Conservation (phyloP, 306 rosid species). For the Arachis stenosperma region DNA sequence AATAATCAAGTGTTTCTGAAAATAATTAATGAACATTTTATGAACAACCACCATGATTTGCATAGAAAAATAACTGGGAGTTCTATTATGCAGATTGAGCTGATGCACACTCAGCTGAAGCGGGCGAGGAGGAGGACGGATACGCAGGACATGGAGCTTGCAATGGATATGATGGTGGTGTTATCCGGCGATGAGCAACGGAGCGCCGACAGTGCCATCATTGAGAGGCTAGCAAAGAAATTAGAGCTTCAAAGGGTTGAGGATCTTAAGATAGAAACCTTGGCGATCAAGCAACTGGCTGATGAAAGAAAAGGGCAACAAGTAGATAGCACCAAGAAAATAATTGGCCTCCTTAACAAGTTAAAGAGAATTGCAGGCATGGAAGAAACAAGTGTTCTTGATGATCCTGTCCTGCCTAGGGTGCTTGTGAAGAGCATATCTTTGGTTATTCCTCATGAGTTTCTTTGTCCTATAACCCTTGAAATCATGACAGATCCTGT, state of each 20-base stretch:
- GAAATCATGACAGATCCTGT: slow-evolving; percentile 96
- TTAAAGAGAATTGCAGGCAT: slow-evolving; percentile 65
- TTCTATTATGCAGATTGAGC: slow-evolving; percentile 69
- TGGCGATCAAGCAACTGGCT: slow-evolving; percentile 60
- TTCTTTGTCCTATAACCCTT: slow-evolving; percentile 82
- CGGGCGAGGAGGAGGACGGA: slow-evolving; percentile 71
- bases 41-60: too few species aligned
- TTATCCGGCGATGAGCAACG: slow-evolving; percentile 65
- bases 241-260: slow-evolving; percentile 67
- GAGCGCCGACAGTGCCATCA: slow-evolving; percentile 69
- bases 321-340: slow-evolving; percentile 56
- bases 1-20: too few species aligned
- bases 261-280: slow-evolving; percentile 67
- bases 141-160: slow-evolving; percentile 91
- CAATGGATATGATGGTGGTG: slow-evolving; percentile 88
- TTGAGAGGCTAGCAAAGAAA: slow-evolving; percentile 75
- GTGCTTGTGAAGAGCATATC: slow-evolving; percentile 55
- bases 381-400: slow-evolving; percentile 50
- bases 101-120: slow-evolving; percentile 75
- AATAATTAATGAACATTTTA: too few species aligned
- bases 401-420: slow-evolving; percentile 53
- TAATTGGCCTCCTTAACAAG: slow-evolving; percentile 62
- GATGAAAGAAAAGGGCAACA: slow-evolving; percentile 61
- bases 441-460: slow-evolving; percentile 81
- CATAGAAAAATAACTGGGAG: too few species aligned